Base-by-base conservation (phyloP, 805 yeast genomes). In the Ogataea nakhonphanomensis region DNA sequence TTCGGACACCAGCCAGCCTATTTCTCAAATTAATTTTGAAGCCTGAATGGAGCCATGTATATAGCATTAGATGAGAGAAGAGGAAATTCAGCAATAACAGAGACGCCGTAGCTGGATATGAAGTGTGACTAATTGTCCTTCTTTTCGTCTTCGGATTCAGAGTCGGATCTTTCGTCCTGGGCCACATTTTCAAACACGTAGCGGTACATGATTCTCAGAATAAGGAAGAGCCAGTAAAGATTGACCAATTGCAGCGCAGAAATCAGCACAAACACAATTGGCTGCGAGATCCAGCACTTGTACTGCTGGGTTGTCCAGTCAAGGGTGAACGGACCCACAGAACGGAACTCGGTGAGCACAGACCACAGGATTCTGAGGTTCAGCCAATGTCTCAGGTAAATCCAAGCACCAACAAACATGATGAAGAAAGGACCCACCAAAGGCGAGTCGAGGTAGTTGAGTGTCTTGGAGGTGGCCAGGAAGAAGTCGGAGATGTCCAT, bases 401-500 rank as follows among this genome's bases (percentile, higher is more conserved):
- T 64, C 99, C 99, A 93, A 22, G 75, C 74, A 4, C 53, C 55
- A 33, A 84, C 74, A 53, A 93, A 95, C 2, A 77, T n/a, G 8
- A 74, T 52, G 51, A 87, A 87, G 54, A 85, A 76, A 9, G 84
- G 82, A 0, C 74, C 79, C 2, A 81, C 76, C 5, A 78, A 43
- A 4, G 71, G 54, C 3, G 89, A 79, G 53, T 89, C 85, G 43
- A 95, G 62, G 60, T 93, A 93, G 65, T 87, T 91, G 45, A 88
- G 65, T n/a, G 87, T 78, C 64, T 93, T 93, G 22, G 97, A 86
- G 4, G 71, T 53, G 6, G 96, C 83, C 50, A 93, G 69, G 65
- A 89, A 85, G 63, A 88, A 80, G 68, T 93, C 99, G 12, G 95
- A 84, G 27, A 89, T 74, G 64, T 93, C 99, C 99, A 93, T 93